Evolutionary conservation across 139 green algal genomes (phyloP).

Genomic region (Ettlia oleoabundans): DNA sequence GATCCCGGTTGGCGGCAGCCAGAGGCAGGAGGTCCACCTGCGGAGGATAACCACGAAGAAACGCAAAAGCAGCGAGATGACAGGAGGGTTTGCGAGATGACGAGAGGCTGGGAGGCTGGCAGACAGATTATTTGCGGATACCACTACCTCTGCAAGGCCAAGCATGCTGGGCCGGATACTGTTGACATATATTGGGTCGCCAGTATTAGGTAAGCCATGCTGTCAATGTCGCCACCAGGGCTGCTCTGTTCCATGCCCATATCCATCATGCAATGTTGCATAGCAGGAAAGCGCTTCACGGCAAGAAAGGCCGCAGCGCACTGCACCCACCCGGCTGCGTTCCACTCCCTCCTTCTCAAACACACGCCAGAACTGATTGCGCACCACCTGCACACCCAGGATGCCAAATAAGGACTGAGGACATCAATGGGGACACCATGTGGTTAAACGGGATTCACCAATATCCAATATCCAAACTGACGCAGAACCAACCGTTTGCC

Average conservation of each 20-base stretch:
- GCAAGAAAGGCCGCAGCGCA: background rate
- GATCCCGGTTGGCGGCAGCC: conserved; percentile 73
- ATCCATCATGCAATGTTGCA: too few relatives aligned
- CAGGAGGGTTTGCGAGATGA: background rate
- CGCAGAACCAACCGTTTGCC: too few relatives aligned
- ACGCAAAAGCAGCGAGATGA: background rate
- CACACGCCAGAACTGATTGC: conserved; percentile 48
- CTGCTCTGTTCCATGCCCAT: too few relatives aligned
- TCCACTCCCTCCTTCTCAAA: conserved; percentile 44
- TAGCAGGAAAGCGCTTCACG: too few relatives aligned
- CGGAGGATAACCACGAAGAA: background rate
- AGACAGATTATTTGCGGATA: too few relatives aligned
- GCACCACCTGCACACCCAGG: conserved; percentile 40
- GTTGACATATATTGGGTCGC: too few relatives aligned
- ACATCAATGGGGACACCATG: background rate
- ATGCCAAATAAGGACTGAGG: background rate
- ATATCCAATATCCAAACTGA: too few relatives aligned
- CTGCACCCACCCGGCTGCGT: conserved; percentile 21
- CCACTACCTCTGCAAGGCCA: too few relatives aligned
- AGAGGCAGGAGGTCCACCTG: conserved; percentile 92
- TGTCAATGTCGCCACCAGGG: too few relatives aligned
- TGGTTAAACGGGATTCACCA: background rate
- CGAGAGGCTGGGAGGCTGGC: background rate
- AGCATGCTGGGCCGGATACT: too few relatives aligned
- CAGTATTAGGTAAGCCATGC: too few relatives aligned